Evolutionary conservation across 495 filamentous ascomycete species (phyloP), one percentile per base, ranked within the genome.

Genomic region (Rostrohypoxylon terebratum): DNA sequence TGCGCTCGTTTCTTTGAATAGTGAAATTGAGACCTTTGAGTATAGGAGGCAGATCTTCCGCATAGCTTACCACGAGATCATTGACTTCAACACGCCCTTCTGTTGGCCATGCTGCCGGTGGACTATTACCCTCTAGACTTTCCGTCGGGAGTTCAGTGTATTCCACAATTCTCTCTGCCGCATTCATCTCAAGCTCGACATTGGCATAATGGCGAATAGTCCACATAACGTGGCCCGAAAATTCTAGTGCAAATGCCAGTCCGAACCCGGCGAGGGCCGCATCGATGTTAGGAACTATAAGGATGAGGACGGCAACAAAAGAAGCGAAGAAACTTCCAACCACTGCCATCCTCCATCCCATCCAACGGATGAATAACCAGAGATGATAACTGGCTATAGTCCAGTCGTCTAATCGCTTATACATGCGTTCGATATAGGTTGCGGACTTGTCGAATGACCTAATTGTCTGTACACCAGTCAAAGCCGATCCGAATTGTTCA

Each of bases 191-290:
- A 8, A 96, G 81, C 70, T 97, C 93, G 0, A 90, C 75, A 62
- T 88, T 88, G 3, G 89, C 85, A 74, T 90, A 92, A 13, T 85
- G 77, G 0, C 90, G 84, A 33, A 92, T 82, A 0, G 85, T 83
- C 86, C 86, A 88, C 66, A 89, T 87, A 62, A 93, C 79, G 28
- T 80, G 73, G 64, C 62, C 51, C 1, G 84, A 82, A 69, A 84
- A 89, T 66, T 89, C 84, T 47, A 86, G 83, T 1, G 84, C 86
- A 66, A 90, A 91, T 45, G 77, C 80, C 44, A 94, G 79, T 10
- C 92, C 92, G 67, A 97, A 97, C 0, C 93, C 93, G 9, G 93
- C 93, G 18, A 96, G 83, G 0, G 92, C 84, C 3, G 93, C 89
- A 42, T 92, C 89, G 58, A 95, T 92, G 9, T 80, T 81, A 0